Evolutionary conservation across 1,284 basidiomycete genomes (phyloP).

Genomic region (Ceratobasidium sp.): DNA sequence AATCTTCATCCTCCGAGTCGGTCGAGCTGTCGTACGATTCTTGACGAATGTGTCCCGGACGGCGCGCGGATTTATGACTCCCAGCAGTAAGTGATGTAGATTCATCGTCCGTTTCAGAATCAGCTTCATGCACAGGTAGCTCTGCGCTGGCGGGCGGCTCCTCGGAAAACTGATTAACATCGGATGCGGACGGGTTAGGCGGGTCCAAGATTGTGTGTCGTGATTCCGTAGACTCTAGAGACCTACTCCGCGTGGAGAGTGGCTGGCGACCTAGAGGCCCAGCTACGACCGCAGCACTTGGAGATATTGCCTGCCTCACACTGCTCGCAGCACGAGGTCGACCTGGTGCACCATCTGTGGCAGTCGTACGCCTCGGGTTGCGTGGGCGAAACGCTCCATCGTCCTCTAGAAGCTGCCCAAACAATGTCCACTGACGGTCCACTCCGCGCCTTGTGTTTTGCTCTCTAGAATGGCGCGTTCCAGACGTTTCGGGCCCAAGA

Average conservation of each 20-base stretch:
- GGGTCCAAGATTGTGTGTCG: slow-evolving; percentile 9
- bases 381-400: slow-evolving; percentile 61
- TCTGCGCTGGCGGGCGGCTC: slow-evolving; percentile 12
- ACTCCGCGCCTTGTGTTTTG: not conserved
- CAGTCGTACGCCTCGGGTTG: slow-evolving; percentile 5
- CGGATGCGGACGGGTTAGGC: slow-evolving; percentile 6
- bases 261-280: slow-evolving; percentile 47
- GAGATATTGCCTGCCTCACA: slow-evolving; percentile 49
- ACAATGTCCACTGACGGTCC: slow-evolving; percentile 72
- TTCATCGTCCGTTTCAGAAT: not conserved
- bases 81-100: slow-evolving; percentile 20
- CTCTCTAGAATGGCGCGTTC: slow-evolving; percentile 3
- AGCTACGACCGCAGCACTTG: slow-evolving; percentile 49
- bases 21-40: not conserved
- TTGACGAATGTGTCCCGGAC: not conserved
- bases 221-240: slow-evolving; percentile 18
- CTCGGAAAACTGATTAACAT: not conserved
- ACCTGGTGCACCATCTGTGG: not conserved
- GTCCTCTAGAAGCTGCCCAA: slow-evolving; percentile 77
- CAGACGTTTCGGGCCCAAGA: slow-evolving; percentile 15
- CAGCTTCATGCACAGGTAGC: slow-evolving; percentile 20
- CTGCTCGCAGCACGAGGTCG: slow-evolving; percentile 53
- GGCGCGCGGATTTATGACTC: slow-evolving; percentile 1
- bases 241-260: slow-evolving; percentile 32
- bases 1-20: slow-evolving; percentile 35